Evolutionary conservation across 352 stramenopile genomes (phyloP).

Genomic region (Phytopythium helicoides): DNA sequence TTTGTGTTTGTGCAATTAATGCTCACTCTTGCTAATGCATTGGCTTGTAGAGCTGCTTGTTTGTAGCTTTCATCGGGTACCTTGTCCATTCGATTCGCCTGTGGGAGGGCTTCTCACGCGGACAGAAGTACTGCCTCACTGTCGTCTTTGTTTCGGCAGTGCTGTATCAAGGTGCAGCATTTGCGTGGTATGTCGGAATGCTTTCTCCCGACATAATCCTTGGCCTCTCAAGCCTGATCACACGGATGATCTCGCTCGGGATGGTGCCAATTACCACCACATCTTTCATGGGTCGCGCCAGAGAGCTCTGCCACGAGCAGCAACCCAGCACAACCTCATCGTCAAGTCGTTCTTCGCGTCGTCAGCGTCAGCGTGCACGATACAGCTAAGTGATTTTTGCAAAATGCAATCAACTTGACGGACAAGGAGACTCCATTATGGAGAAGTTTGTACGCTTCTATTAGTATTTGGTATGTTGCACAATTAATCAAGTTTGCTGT

Average conservation of each 20-base stretch:
- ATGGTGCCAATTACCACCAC: slow-evolving; percentile 75
- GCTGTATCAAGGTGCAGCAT: slow-evolving; percentile 44
- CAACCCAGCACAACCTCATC: slow-evolving; percentile 7
- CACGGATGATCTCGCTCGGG: slow-evolving; percentile 63
- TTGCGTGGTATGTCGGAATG: slow-evolving; percentile 36
- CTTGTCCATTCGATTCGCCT: slow-evolving; percentile 52
- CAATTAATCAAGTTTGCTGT: no score
- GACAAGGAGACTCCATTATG: no score
- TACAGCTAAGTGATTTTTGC: slow-evolving; percentile 13
- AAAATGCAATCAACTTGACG: no score
- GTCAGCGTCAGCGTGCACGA: slow-evolving; percentile 26
- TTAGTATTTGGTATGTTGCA: no score
- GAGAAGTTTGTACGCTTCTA: no score
- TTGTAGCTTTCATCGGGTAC: slow-evolving; percentile 62
- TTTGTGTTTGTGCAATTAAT: neutral
- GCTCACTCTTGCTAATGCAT: neutral
- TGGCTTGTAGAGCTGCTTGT: slow-evolving; percentile 42
- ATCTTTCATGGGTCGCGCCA: slow-evolving; percentile 45
- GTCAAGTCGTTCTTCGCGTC: slow-evolving; percentile 15
- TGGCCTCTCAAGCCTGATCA: slow-evolving; percentile 64
- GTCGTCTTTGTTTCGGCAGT: slow-evolving; percentile 36
- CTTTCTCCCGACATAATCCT: slow-evolving; percentile 50
- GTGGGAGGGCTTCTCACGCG: slow-evolving; percentile 46
- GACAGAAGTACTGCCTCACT: slow-evolving; percentile 52
- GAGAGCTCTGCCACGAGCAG: slow-evolving; percentile 29